Evolutionary conservation across 768 basidiomycete genomes (phyloP), one percentile per base, ranked within the genome.

Genomic region (Lepiota venenata): DNA sequence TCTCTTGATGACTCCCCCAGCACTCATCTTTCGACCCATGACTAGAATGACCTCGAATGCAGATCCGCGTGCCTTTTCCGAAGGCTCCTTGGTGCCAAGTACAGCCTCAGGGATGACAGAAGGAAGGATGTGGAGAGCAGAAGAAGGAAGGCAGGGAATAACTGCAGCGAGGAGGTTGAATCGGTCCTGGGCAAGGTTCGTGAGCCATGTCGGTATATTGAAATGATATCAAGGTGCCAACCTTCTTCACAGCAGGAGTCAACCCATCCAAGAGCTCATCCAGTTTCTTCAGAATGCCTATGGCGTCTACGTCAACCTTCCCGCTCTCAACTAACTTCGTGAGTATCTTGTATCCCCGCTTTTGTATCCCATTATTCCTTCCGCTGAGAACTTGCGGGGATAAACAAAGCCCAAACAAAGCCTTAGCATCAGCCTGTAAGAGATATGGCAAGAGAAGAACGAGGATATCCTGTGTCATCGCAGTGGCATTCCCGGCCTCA

Each of bases 11-110:
- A 86, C 71, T 35, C 96, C 97, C 12, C 96, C 97, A 52, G 77
- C 70, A 29, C 76, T 78, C 93, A 98, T 97, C 73, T 94, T 97
- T 61, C 77, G 77, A 2, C 92, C 97, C 93, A 99, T 96, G 6
- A 83, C 80, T 10, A 98, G 80, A 47, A 98, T 78, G 42, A 97
- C 71, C 11, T 95, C 92, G 66, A 96, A 99, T 1, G 95, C 94
- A 4, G 88, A 92, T 47, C 78, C 79, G 45, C 97, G 80, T 0
- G 94, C 87, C 63, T 91, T 93, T 66, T 94, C 93, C 32, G 96
- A 96, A 2, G 94, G 91, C 66, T 99, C 96, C 67, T 99, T 99
- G 11, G 95, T 98, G 1, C 91, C 93, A 22, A 99, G 73, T 8
- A 98, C 90, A 12, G 90, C 91, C 71, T 99, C 97, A 2, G 96